Evolutionary conservation across 1,284 basidiomycete genomes (phyloP), one percentile per base, ranked within the genome.

Genomic region (Vanrija humicola): DNA sequence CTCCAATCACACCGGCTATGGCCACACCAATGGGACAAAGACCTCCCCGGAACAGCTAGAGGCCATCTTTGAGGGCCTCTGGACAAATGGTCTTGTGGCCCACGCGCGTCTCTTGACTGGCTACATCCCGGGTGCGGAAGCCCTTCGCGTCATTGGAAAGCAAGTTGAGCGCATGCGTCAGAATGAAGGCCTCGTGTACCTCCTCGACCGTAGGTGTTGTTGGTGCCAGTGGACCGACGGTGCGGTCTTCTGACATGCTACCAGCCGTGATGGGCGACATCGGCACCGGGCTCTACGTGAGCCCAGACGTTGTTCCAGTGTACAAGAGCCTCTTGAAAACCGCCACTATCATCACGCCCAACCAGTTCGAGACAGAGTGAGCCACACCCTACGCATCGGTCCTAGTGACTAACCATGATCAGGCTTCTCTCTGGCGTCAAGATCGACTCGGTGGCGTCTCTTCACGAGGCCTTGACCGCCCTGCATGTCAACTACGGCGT

Each of bases 321-420:
- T 98, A 99, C 78, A 84, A 86, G 50, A 65, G 72, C 18, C 83
- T 98, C 77, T 80, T 99, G 3, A 80, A 83, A 16, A 78, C 87
- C 21, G 86, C 94, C 1, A 90, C 89, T 0, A 87, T 98, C 54
- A 95, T 97, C 62, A 94, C 95, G 0, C 95, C 95, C 0, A 99
- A 99, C 72, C 96, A 94, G 83, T 99, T 95, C 64, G 96, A 99
- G 79, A 89, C 89, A 53, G 93, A 98, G 90, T 94, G 70, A 73
- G 87, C 49, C 28, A 7, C 6, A 28, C 18, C 26, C 25, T 16
- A 5, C 19, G 1, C 26, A 28, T 18, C 16, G 29, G 9, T 16
- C 28, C 6, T 7, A 28, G 25, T 34, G 16, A 18, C 23, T 45
- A 45, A n/a, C n/a, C 28, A 19, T 38, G 23, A 18, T 2, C 67